These are phyloP conservation scores for Microcyclospora pomicola DNA, from an alignment of 2,329 filamentous ascomycete species.

Conservation along the genomic window DNA sequence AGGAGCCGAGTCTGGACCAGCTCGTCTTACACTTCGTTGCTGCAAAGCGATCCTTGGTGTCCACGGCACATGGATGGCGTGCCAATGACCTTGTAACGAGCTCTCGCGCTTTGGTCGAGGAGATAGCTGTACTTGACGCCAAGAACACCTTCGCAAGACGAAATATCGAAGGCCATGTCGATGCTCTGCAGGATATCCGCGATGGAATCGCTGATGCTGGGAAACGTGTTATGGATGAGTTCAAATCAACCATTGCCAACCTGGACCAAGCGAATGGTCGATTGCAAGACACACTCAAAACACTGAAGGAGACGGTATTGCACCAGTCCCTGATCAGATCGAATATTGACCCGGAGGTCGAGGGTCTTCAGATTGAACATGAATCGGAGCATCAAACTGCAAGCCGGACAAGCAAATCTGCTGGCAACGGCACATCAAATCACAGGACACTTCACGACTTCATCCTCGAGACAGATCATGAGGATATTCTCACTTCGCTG, in stretches of 20 bases:
- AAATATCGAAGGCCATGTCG: conserved; percentile 31
- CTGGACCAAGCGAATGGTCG: conserved; percentile 54
- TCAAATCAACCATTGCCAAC: conserved; percentile 23
- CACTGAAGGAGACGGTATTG: conserved; percentile 50
- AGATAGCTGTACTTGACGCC: conserved; percentile 55
- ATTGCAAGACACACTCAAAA: conserved; percentile 52
- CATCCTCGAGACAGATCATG: conserved; percentile 58
- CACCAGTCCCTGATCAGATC: conserved; percentile 46
- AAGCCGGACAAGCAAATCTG: not conserved
- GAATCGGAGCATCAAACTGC: not conserved
- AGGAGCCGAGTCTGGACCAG: conserved; percentile 48
- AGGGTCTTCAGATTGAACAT: not conserved
- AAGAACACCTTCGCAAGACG: conserved; percentile 31
- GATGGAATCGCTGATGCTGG: conserved; percentile 30
- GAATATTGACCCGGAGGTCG: too few species aligned
- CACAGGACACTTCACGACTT: conserved; percentile 59
- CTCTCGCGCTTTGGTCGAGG: conserved; percentile 62
- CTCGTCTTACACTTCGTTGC: conserved; percentile 74
- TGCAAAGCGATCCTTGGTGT: conserved; percentile 75
- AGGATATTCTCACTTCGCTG: conserved; percentile 50
- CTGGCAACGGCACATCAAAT: conserved; percentile 9
- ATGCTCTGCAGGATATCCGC: conserved; percentile 29
- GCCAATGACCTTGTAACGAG: conserved; percentile 74
- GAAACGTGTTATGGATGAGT: conserved; percentile 29
- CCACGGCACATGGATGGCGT: conserved; percentile 64